Base-by-base conservation (phyloP, 768 basidiomycete species). In the Agrocybe pediades region DNA sequence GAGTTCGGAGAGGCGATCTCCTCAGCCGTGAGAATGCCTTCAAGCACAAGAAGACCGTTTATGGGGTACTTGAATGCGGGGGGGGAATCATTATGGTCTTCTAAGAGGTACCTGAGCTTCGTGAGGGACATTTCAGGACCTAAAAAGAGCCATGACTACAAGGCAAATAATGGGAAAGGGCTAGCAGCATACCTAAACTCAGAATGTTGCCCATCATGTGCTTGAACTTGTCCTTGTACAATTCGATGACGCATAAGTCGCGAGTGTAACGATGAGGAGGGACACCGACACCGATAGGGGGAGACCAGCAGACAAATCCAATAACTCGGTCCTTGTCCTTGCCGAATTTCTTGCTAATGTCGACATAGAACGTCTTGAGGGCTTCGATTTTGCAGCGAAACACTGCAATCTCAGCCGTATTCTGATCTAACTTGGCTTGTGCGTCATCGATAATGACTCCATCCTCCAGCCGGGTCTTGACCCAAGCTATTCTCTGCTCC, bases 231-330 rank as follows among this genome's bases (percentile, higher is more conserved):
- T 64, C 36, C 60, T 74, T 61, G 55, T 76, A 53, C 7, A 77
- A 61, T 66, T 72, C 62, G 57, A 75, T 61, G 39, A 77, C 71
- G 53, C 74, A 73, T 6, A 75, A 47, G 57, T 76, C 76, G 29
- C 58, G 25, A 0, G 70, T 76, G 56, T 73, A 76, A 25, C 56
- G 24, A 56, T 73, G 53, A 55, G 72, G 69, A 49, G 62, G 2
- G 26, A 24, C 64, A 46, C 29, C 36, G 61, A 43, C 63, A 61
- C 36, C 56, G 63, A 77, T 68, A 44, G 69, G 63, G 29, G 74
- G 75, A 11, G 75, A 61, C 72, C 72, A 74, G 55, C 65, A 59
- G 53, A 76, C 68, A 53, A 67, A 58, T 21, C 76, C 75, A 54
- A 75, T 71, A 33, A 74, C 65, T 2, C 72, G 71, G 51, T 72